A percentile compares a stretch with the other conserved stretches of the same genome.
Conservation (phyloP, 345 rosid species). For the Salix purpurea region DNA sequence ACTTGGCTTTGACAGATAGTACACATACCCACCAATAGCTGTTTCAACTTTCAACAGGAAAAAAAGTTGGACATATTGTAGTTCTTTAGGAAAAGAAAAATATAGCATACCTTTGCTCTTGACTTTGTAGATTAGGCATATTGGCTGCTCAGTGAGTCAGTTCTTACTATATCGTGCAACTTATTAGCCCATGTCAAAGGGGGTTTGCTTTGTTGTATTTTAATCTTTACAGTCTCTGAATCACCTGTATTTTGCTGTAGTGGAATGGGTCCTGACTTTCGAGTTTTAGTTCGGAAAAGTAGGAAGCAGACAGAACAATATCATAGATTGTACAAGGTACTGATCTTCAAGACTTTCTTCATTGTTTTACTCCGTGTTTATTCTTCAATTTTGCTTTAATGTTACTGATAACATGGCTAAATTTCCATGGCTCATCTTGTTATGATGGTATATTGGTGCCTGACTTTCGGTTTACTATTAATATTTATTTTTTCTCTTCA, state of each 20-base stretch:
- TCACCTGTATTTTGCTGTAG: constrained; percentile 33
- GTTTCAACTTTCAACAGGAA: not conserved
- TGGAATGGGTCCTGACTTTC: constrained; percentile 97
- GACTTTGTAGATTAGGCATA: not conserved
- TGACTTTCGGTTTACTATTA: not conserved
- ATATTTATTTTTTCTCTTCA: not conserved
- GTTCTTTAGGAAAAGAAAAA: not conserved
- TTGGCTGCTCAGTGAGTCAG: not conserved
- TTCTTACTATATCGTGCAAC: not conserved
- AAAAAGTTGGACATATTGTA: not conserved
- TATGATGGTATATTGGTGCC: not conserved
- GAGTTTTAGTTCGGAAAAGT: constrained; percentile 91
- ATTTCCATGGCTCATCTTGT: not conserved
- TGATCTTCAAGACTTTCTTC: not conserved
- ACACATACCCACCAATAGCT: not conserved
- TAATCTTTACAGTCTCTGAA: not conserved
- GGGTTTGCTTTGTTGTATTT: not conserved
- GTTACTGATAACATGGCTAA: not conserved
- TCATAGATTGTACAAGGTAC: constrained; percentile 72
- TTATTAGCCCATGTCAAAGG: not conserved
- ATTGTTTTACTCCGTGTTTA: not conserved
- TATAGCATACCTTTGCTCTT: not conserved
- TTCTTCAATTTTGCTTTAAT: not conserved
- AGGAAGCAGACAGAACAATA: constrained; percentile 94
- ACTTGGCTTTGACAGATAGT: not conserved